Conservation (phyloP, 2,329 filamentous ascomycete species). For the Colletotrichum sublineola region DNA sequence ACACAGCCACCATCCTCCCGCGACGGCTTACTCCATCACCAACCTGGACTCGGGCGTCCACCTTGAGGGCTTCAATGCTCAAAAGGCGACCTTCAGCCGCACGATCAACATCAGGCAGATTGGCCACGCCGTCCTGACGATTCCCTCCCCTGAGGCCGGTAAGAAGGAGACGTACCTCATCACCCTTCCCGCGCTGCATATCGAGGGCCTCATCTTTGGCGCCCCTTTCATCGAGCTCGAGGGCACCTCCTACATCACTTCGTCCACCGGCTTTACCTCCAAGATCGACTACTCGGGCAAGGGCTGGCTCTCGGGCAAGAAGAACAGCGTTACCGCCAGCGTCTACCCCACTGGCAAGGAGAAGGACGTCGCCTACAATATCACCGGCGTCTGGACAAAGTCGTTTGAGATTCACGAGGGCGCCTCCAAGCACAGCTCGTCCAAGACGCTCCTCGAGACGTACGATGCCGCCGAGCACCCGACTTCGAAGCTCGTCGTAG, state of each 20-base stretch:
- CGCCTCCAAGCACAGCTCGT: constrained; percentile 62
- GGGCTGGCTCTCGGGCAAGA: constrained; percentile 95
- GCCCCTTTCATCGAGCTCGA: constrained; percentile 93
- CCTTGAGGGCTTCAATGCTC: constrained; percentile 91
- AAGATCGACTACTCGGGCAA: constrained; percentile 95
- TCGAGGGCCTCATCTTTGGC: constrained; percentile 90
- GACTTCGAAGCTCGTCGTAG: constrained; percentile 77
- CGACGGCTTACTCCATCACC: constrained; percentile 92
- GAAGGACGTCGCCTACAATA: constrained; percentile 82
- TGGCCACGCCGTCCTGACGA: constrained; percentile 85
- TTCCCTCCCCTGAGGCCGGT: constrained; percentile 65
- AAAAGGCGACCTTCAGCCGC: constrained; percentile 93
- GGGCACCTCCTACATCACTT: constrained; percentile 85
- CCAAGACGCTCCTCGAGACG: constrained; percentile 64
- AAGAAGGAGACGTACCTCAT: constrained; percentile 84
- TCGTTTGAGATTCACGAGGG: constrained; percentile 82
- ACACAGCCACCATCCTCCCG: constrained; percentile 86
- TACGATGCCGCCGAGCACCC: constrained; percentile 71
- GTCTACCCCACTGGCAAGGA: constrained; percentile 79
- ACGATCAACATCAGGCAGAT: constrained; percentile 97
- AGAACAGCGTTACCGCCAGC: constrained; percentile 86
- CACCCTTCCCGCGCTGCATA: constrained; percentile 90
- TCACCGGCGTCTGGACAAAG: constrained; percentile 92
- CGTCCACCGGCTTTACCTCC: constrained; percentile 86
- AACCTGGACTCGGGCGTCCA: constrained; percentile 86